Conservation (phyloP, 2,329 filamentous ascomycete genomes). For the Lasiodiplodia gonubiensis region DNA sequence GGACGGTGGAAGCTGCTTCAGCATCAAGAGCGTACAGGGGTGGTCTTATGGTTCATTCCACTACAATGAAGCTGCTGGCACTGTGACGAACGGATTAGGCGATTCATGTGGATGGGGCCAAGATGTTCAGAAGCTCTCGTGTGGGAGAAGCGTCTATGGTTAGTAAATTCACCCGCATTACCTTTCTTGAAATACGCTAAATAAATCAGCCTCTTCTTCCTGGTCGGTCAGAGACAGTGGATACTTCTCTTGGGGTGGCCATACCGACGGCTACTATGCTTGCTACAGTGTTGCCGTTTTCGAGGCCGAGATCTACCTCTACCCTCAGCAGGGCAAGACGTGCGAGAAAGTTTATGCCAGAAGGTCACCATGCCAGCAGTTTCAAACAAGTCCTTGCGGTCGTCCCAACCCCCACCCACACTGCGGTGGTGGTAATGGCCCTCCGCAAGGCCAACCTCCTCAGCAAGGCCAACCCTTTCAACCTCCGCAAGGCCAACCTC, state of each 20-base stretch:
- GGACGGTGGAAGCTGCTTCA: background rate
- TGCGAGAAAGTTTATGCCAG: slow-evolving; percentile 8
- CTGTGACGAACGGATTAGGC: background rate
- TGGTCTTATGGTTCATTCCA: background rate
- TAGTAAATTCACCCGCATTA: background rate
- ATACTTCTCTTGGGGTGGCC: background rate
- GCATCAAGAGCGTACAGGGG: background rate
- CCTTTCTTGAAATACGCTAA: background rate
- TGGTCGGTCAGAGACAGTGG: background rate
- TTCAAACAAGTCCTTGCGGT: background rate
- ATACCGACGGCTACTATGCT: background rate
- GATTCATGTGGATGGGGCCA: background rate
- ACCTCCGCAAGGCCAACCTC: background rate
- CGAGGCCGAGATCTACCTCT: background rate
- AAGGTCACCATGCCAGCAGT: background rate
- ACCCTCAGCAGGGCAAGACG: background rate
- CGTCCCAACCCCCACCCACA: background rate
- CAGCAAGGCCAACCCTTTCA: background rate
- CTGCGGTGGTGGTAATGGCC: background rate
- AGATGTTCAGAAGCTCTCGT: background rate
- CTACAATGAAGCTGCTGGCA: background rate
- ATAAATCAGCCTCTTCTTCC: background rate
- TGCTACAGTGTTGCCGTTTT: background rate
- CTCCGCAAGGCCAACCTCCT: background rate
- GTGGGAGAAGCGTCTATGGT: background rate